Percentiles rank a stretch among this genome's conserved stretches.
phyloP scores from a whole-genome alignment of 108 stramenopile genomes.

The Chaetoceros muelleri region DNA sequence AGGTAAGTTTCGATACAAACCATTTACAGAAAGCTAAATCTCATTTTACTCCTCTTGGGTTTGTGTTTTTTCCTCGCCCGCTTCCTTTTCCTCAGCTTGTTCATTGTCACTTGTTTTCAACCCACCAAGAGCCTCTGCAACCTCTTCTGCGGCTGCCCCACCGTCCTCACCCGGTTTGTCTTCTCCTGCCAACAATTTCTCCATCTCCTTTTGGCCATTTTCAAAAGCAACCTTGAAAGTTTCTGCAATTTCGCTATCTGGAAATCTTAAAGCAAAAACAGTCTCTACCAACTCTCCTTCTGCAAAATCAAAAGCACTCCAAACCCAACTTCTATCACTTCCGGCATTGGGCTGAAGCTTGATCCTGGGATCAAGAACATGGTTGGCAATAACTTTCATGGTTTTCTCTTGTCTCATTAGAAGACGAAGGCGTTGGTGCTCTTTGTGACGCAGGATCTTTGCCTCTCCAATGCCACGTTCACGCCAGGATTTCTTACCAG shows the following conservation, averaged over 20 bases:
- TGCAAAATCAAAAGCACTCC: slow-evolving; percentile 95
- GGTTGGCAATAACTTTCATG: slow-evolving; percentile 98
- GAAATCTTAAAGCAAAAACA: slow-evolving; percentile 93
- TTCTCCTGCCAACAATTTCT: slow-evolving; percentile 69
- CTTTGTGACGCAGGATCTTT: slow-evolving; percentile 92
- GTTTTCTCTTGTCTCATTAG: slow-evolving; percentile 99
- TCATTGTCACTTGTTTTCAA: slow-evolving; percentile 59
- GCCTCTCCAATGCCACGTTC: slow-evolving; percentile 97
- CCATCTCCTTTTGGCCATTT: slow-evolving; percentile 82
- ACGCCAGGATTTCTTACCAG: slow-evolving; percentile 94
- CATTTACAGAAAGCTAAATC: no score
- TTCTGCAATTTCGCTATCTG: slow-evolving; percentile 82
- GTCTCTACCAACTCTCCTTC: slow-evolving; percentile 91
- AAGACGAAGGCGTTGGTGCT: slow-evolving; percentile 77
- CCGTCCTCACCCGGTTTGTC: slow-evolving; percentile 62
- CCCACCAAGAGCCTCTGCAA: slow-evolving; percentile 68
- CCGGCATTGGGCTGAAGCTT: slow-evolving; percentile 92
- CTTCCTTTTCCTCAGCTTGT: slow-evolving; percentile 17
- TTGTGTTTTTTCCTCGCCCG: not conserved
- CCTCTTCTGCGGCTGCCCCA: slow-evolving; percentile 70
- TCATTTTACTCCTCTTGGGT: no score
- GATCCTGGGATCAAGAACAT: slow-evolving; percentile 94
- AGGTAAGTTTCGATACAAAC: no score
- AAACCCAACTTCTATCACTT: slow-evolving; percentile 94
- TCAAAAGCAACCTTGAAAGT: slow-evolving; percentile 89